Evolutionary conservation across 177 flowering plant genomes (phyloP).

Genomic region (Vitis hybrid): DNA sequence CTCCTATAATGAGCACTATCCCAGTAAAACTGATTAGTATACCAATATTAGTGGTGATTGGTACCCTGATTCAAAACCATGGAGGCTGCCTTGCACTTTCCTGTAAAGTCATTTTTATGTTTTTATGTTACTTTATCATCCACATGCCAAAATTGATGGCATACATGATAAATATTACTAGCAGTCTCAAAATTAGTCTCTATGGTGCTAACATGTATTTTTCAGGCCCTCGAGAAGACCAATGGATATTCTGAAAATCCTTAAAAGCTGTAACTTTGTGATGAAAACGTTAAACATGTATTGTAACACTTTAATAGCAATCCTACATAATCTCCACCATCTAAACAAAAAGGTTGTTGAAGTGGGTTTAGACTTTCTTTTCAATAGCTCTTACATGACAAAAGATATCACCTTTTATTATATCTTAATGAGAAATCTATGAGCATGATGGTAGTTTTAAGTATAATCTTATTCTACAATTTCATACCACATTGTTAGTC

Average conservation of each 20-base stretch:
- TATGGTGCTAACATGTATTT: not conserved
- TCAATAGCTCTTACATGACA: not conserved
- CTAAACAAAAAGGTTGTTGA: not conserved
- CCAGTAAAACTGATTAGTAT: not conserved
- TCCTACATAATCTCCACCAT: not conserved
- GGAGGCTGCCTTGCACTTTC: too few species aligned
- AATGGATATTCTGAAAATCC: too few species aligned
- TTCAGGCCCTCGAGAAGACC: too few species aligned
- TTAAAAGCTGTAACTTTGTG: too few species aligned
- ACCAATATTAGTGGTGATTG: not conserved
- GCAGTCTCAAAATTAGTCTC: not conserved
- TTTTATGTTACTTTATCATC: not conserved
- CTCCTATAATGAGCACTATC: not conserved
- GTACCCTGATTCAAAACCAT: not conserved
- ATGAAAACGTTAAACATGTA: too few species aligned
- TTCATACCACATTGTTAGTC: not conserved
- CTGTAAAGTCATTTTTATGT: not conserved
- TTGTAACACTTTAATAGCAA: not conserved
- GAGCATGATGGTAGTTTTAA: not conserved
- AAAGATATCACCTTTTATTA: not conserved
- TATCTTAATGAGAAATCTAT: not conserved
- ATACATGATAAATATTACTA: not conserved
- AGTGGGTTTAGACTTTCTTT: not conserved
- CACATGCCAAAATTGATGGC: not conserved
- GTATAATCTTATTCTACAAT: not conserved